Conservation (phyloP, 2,329 filamentous ascomycete species). For the Rutstroemia sydowiana region DNA sequence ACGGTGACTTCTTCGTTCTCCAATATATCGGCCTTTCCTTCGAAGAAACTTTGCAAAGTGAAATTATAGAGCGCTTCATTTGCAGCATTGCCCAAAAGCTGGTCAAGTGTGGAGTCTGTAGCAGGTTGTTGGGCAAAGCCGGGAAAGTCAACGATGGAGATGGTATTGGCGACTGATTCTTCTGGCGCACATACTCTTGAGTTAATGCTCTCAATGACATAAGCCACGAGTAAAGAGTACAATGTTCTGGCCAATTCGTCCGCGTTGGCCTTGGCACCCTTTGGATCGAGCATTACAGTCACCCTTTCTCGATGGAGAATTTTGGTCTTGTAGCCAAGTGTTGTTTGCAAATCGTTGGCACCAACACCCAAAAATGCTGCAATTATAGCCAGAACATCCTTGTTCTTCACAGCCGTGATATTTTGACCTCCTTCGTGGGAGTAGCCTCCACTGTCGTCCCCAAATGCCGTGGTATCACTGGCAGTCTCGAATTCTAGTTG, state of each 20-base stretch:
- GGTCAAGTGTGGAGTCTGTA: conserved; percentile 80
- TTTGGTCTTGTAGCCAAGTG: conserved; percentile 92
- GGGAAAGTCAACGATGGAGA: conserved; percentile 93
- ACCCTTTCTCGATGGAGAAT: conserved; percentile 93
- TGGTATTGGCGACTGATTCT: conserved; percentile 83
- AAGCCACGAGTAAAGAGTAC: conserved; percentile 89
- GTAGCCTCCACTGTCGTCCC: conserved; percentile 91
- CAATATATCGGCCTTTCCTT: conserved; percentile 84
- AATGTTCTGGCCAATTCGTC: conserved; percentile 90
- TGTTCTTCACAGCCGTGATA: conserved; percentile 85
- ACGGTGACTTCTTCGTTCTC: conserved; percentile 91
- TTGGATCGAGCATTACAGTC: conserved; percentile 95
- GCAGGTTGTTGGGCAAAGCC: conserved; percentile 83
- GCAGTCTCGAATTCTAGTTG: conserved; percentile 89
- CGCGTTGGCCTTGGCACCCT: conserved; percentile 81
- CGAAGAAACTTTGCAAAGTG: conserved; percentile 91
- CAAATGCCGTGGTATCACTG: conserved; percentile 68
- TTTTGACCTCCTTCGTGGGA: conserved; percentile 88
- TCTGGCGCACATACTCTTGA: conserved; percentile 80
- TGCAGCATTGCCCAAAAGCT: conserved; percentile 90
- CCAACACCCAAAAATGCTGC: conserved; percentile 92
- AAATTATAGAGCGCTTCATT: conserved; percentile 90
- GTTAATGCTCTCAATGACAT: conserved; percentile 89
- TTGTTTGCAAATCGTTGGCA: conserved; percentile 73
- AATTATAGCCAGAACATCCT: conserved; percentile 76